Percentiles rank a stretch among this genome's conserved stretches.
Evolutionary conservation across 345 rosid species (phyloP).

Genomic region (Nasturtium officinale): DNA sequence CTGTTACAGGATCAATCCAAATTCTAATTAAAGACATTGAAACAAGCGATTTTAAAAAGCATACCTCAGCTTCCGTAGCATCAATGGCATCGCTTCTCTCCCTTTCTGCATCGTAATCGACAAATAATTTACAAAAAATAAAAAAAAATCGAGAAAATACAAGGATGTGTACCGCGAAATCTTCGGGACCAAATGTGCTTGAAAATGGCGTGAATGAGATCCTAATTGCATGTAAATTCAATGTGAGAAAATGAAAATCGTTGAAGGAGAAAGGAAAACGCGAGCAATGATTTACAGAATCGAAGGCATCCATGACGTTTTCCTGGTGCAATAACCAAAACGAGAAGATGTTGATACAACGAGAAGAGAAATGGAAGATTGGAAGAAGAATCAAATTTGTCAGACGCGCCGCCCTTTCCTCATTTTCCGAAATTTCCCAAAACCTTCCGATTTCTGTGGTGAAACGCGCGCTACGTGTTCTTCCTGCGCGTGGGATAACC

Average conservation of each 20-base stretch:
- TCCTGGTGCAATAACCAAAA: not conserved
- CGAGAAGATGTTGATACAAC: not conserved
- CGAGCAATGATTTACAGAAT: slow-evolving; percentile 49
- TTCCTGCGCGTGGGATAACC: no score
- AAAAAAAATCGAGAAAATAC: not conserved
- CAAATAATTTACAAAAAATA: no score
- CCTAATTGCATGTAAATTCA: slow-evolving; percentile 47
- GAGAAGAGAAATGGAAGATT: no score
- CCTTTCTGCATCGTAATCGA: slow-evolving; percentile 52
- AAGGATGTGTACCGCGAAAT: slow-evolving; percentile 55
- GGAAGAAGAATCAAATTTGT: no score
- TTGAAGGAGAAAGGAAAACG: not conserved
- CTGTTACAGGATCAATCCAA: not conserved
- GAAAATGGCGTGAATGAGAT: slow-evolving; percentile 80
- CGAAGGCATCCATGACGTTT: slow-evolving; percentile 62
- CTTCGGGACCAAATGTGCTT: slow-evolving; percentile 73
- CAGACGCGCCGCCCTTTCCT: no score
- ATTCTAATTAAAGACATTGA: not conserved
- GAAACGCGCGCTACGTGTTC: no score
- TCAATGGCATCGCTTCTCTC: slow-evolving; percentile 57
- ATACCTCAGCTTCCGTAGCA: slow-evolving; percentile 66
- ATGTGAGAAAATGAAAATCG: not conserved
- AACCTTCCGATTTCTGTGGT: no score
- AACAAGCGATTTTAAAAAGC: not conserved
- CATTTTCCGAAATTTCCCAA: no score